Conservation (phyloP, 805 yeast species). For the Teunomyces kruisii region DNA sequence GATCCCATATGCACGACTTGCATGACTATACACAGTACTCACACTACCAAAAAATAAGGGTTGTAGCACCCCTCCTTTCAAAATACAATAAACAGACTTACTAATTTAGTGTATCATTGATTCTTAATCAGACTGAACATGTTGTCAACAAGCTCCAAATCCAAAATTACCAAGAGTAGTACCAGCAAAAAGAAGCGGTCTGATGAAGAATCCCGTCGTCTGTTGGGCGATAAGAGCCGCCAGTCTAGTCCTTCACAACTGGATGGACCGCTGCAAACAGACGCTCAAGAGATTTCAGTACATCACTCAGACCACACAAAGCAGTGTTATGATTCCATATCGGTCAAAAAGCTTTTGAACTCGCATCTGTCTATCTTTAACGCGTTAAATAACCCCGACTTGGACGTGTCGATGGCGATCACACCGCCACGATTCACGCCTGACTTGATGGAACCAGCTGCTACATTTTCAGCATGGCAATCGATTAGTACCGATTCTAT, state of each 20-base stretch:
- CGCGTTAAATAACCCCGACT: conserved; percentile 41
- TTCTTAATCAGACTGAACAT: neutral
- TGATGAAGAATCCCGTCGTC: neutral
- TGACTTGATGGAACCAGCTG: conserved; percentile 11
- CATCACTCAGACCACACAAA: neutral
- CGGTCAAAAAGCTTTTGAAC: neutral
- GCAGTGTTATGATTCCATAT: neutral
- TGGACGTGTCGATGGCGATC: conserved; percentile 23
- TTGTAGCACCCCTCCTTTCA: conserved; percentile 1
- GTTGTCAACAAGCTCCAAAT: neutral
- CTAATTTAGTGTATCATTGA: neutral
- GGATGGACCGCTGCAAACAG: neutral
- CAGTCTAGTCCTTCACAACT: neutral
- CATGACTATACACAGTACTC: conserved; percentile 1
- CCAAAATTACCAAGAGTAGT: neutral
- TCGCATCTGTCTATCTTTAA: conserved; percentile 28
- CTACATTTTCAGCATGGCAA: conserved; percentile 32
- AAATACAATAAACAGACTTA: neutral
- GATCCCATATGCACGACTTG: neutral
- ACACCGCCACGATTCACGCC: conserved; percentile 8
- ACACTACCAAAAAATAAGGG: neutral
- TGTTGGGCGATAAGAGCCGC: neutral
- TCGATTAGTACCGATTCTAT: conserved; percentile 22
- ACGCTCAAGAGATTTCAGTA: neutral
- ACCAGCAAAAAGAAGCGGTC: neutral